Base-by-base conservation (phyloP, 345 rosid genomes). In the Physaria fendleri region DNA sequence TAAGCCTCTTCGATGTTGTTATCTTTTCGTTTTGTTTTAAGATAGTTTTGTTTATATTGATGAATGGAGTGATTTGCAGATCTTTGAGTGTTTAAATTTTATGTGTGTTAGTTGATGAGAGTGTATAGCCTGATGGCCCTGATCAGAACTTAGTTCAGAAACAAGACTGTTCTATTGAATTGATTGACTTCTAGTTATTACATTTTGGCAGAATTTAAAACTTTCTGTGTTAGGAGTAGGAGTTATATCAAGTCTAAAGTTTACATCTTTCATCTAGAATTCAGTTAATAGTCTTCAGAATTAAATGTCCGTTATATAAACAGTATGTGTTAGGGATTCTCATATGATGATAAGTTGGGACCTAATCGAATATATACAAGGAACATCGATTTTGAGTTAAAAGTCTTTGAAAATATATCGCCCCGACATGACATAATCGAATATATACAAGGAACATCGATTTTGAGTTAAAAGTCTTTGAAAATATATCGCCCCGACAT, bases 1-100 rank as follows among this genome's bases (percentile, higher is more conserved):
- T 38, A 66, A 66, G 51, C 64, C 2, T 46, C 16, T 28, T 56
- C 32, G 43, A 60, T 52, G n/a, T 20, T 27, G 34, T 21, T 10
- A 13, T 35, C 37, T 3, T 15, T 27, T 18, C 52, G 34, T 32
- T 11, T 11, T 33, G 27, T 62, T 28, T 4, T 38, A 25, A 57
- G 18, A 11, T 9, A 5, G 4, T 56, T 56, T 18, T 16, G 42
- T 22, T 56, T 37, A 18, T 56, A 30, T n/a, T 45, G 9, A 55
- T n/a, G 30, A 44, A 11, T 64, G 29, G 28, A 38, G 48, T 65
- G 45, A 48, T 35, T 38, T 39, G 16, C 35, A 45, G 71, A 65
- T 65, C 63, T 27, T 46, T n/a, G 49, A 46, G 52, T 64, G 13
- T 12, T 38, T 10, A 18, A 10, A 9, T 1, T 13, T 20, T 33